phyloP scores from a whole-genome alignment of 352 stramenopile species.

The Phytophthora colocasiae region DNA sequence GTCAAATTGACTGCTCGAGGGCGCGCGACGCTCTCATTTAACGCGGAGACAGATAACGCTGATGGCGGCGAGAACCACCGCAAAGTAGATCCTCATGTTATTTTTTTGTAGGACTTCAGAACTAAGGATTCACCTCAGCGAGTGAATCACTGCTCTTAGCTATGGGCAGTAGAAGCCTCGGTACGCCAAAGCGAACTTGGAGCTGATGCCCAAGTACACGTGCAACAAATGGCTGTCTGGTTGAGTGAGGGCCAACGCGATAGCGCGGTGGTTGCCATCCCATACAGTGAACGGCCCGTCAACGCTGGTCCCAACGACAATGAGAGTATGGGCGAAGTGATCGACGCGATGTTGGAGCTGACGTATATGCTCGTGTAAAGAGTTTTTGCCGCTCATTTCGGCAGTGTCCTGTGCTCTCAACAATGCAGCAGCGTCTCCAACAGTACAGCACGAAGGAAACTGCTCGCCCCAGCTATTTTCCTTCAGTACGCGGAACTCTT shows the following conservation, averaged over 20 bases:
- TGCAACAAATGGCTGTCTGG: constrained; percentile 21
- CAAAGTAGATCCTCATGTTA: too few species aligned
- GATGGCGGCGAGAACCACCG: too few species aligned
- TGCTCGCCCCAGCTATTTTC: constrained; percentile 37
- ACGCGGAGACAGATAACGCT: too few species aligned
- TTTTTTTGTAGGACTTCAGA: too few species aligned
- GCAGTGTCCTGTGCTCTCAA: constrained; percentile 9
- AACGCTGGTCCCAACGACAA: constrained; percentile 30
- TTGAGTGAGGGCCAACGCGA: constrained; percentile 29
- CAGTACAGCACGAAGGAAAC: constrained; percentile 34
- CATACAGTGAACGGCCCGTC: constrained; percentile 46
- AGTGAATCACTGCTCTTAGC: not conserved
- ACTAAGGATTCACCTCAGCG: too few species aligned
- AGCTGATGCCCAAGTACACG: constrained; percentile 39
- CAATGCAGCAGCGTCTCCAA: constrained; percentile 20
- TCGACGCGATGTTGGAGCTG: constrained; percentile 36
- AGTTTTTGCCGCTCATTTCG: not conserved
- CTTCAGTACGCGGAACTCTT: constrained; percentile 39
- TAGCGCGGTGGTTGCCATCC: constrained; percentile 47
- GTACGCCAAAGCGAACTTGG: constrained; percentile 29
- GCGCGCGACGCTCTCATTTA: too few species aligned
- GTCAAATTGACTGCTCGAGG: constrained; percentile 4
- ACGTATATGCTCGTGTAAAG: constrained; percentile 26
- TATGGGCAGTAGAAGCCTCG: constrained; percentile 36
- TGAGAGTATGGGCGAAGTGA: constrained; percentile 39